phyloP scores from a whole-genome alignment of 306 rosid species.

The Rosa persica region DNA sequence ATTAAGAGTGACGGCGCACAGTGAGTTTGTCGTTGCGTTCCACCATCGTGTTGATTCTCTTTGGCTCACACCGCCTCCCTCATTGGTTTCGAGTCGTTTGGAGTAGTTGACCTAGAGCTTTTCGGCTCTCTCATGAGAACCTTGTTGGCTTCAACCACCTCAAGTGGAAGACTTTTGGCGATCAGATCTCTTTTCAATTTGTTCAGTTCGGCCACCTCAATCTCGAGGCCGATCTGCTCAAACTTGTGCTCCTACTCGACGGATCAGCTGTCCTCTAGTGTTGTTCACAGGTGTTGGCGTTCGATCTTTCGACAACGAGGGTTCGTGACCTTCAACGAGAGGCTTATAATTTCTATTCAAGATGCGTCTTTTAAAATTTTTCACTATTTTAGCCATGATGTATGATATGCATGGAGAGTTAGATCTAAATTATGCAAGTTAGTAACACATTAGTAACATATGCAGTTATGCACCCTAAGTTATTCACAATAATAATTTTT shows the following conservation, averaged over 20 bases:
- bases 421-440: too few relatives aligned
- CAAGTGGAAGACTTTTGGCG: not conserved
- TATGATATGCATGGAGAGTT: too few relatives aligned
- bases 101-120: not conserved
- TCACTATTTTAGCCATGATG: too few relatives aligned
- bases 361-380: too few relatives aligned
- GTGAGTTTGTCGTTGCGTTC: not conserved
- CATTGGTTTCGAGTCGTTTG: not conserved
- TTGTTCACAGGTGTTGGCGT: not conserved
- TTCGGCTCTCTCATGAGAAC: not conserved
- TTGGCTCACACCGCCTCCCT: not conserved
- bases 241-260: not conserved
- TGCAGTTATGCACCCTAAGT: too few relatives aligned
- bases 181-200: not conserved
- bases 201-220: not conserved
- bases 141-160: not conserved
- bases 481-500: too few relatives aligned
- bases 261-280: not conserved
- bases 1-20: not conserved
- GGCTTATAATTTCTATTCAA: too few relatives aligned
- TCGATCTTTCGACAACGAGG: too few relatives aligned
- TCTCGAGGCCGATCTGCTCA: not conserved
- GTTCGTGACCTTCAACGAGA: too few relatives aligned
- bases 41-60: not conserved
- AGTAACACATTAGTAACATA: too few relatives aligned